Percentiles rank a stretch among this genome's conserved stretches.
Evolutionary conservation across 1,284 basidiomycete genomes (phyloP).

Genomic region (Cryptococcus sp.): DNA sequence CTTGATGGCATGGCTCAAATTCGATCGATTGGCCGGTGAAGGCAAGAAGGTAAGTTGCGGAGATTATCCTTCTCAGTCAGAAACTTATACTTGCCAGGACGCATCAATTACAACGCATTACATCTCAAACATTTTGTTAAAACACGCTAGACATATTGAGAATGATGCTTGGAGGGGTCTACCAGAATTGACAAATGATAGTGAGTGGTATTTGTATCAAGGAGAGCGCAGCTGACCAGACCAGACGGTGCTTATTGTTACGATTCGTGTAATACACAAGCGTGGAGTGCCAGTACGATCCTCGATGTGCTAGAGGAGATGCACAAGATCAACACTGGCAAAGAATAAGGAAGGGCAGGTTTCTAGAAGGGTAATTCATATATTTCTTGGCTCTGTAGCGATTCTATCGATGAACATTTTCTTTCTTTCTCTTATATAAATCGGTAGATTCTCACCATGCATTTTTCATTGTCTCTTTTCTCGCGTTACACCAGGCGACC

Average conservation of each 20-base stretch:
- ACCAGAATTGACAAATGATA: conserved; percentile 82
- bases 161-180: conserved; percentile 82
- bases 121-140: conserved; percentile 66
- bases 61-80: not conserved
- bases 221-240: not conserved
- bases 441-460: not conserved
- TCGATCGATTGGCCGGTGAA: conserved; percentile 57
- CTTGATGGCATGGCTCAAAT: conserved; percentile 83
- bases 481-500: no score
- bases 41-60: conserved; percentile 60
- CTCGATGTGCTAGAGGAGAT: conserved; percentile 78
- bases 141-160: conserved; percentile 66
- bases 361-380: no score
- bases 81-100: conserved; percentile 52
- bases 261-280: conserved; percentile 87
- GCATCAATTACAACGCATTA: conserved; percentile 68
- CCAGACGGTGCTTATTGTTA: conserved; percentile 66
- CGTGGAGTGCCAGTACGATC: conserved; percentile 84
- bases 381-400: no score
- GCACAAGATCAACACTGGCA: conserved; percentile 45
- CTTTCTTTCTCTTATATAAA: not conserved
- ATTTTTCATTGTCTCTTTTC: not conserved
- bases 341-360: not conserved
- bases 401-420: no score
- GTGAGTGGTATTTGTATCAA: conserved; percentile 16